Base-by-base conservation (phyloP, 2,329 filamentous ascomycete genomes). In the Aspergillus spinulosporus region DNA sequence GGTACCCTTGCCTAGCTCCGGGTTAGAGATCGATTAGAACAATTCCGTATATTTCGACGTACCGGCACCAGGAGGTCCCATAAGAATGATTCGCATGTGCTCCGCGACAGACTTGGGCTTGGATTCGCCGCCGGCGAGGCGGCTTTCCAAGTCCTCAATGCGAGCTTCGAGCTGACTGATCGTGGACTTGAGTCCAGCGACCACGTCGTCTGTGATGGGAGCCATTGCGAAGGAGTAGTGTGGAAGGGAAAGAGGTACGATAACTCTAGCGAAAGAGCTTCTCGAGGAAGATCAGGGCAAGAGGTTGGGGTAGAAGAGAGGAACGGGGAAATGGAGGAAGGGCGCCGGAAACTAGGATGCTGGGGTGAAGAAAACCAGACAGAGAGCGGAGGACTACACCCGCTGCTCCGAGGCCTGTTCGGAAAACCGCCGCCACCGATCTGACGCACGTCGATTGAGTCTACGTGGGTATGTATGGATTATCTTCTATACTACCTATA, bases 51-150 rank as follows among this genome's bases (percentile, higher is more conserved):
- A n/a, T 29, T 26, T 9, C 28, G 29, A 40, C 66, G 56, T 85
- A 97, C 94, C 94, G 77, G 94, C 94, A 76, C 94, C 94, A 56
- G 94, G 94, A 73, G 94, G 94, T 37, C 94, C 94, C 81, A 99
- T 97, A 71, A 99, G 81, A 70, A 99, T 92, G 89, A 99, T 96
- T 79, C 94, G 88, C 77, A 99, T 85, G 71, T 88, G 84, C 66
- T 88, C 82, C 39, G 81, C 66, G 59, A 76, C 36, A 60, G 81
- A 82, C 68, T 78, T 80, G 59, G 79, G 64, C 63, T 74, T 72
- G 59, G 81, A 78, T 66, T 73, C 72, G 70, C 75, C 66, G 65
- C 76, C 72, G 58, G n/a, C n/a, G n/a, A 94, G 80, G 73, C 86
- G 86, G 71, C 83, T 77, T 78, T 99, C 94, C 65, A 99, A 85